These are phyloP conservation scores for Begonia peltatifolia DNA, from an alignment of 306 rosid species.

Conservation along the genomic window DNA sequence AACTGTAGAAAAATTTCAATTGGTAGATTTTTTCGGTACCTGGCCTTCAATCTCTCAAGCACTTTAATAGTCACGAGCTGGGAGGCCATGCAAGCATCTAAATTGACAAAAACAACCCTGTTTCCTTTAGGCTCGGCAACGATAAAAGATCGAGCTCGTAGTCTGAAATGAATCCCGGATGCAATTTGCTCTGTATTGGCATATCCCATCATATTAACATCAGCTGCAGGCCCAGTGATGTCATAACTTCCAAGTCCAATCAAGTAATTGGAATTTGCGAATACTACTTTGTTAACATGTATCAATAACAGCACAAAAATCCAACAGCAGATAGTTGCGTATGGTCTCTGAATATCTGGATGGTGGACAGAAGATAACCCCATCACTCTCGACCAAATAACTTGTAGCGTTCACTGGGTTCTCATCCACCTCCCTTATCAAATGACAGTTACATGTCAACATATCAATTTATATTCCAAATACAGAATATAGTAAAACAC, in stretches of 20 bases:
- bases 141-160: conserved; percentile 69
- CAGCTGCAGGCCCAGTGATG: conserved; percentile 95
- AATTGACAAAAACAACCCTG: conserved; percentile 72
- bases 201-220: conserved; percentile 93
- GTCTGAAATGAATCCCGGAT: conserved; percentile 72
- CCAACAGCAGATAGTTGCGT: conserved; percentile 14
- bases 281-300: conserved; percentile 1
- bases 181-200: conserved; percentile 57
- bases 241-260: conserved; percentile 86
- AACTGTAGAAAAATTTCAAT: no score
- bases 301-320: conserved; percentile 7
- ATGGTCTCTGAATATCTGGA: conserved; percentile 7
- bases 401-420: no score
- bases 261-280: conserved; percentile 45
- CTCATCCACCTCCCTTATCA: no score
- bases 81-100: conserved; percentile 93
- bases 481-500: no score
- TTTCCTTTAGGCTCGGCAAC: conserved; percentile 61
- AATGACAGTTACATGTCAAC: no score
- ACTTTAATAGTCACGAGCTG: conserved; percentile 69
- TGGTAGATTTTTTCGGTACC: conserved; percentile 27
- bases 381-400: conserved; percentile 14
- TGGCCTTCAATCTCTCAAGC: conserved; percentile 63
- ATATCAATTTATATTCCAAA: no score
- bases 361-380: conserved; percentile 8